Evolutionary conservation across 1,284 basidiomycete genomes (phyloP), one percentile per base, ranked within the genome.

Genomic region (Schizophyllum commune): DNA sequence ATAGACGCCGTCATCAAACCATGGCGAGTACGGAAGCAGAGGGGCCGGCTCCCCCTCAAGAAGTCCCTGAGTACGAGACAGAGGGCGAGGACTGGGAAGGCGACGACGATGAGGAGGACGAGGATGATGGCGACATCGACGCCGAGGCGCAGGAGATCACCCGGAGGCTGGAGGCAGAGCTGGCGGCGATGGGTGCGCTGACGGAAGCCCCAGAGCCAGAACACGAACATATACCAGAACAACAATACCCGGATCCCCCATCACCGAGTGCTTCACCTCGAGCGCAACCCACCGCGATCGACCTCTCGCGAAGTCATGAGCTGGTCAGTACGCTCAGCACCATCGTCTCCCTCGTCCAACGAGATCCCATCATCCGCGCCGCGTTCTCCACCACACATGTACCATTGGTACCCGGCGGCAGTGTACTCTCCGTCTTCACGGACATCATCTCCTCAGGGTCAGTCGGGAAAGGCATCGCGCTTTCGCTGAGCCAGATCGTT

Each of bases 141-240:
- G 86, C 84, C 7, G 84, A 88, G 62, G 86, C 86, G 6, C 82
- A 87, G 65, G 87, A 84, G 64, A 87, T 89, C 66, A 86, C 86
- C 5, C 79, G 83, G 56, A 76, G 83, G 34, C 73, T 91, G 32
- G 83, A 85, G 13, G 86, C 87, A 65, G 83, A 90, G 62, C 77
- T 91, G 80, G 88, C 86, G 1, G 86, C 88, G 66, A 86, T 90
- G 55, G 83, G 73, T 66, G 86, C 82, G 68, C 84, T 79, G 4
- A 84, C 80, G 65, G 79, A 79, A 11, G 81, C 80, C 53, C 72
- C 73, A 62, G 63, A 68, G 17, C 70, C 52, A 32, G 69, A 13
- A 69, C 70, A 32, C 64, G 70, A 32, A 61, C 68, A 15, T 60
- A 67, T 52, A 20, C 62, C n/a, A 52, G 63, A 51, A 52, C 34